Evolutionary conservation across 2,329 filamentous ascomycete genomes (phyloP), one percentile per base, ranked within the genome.

Genomic region (Beauveria pseudobassiana): DNA sequence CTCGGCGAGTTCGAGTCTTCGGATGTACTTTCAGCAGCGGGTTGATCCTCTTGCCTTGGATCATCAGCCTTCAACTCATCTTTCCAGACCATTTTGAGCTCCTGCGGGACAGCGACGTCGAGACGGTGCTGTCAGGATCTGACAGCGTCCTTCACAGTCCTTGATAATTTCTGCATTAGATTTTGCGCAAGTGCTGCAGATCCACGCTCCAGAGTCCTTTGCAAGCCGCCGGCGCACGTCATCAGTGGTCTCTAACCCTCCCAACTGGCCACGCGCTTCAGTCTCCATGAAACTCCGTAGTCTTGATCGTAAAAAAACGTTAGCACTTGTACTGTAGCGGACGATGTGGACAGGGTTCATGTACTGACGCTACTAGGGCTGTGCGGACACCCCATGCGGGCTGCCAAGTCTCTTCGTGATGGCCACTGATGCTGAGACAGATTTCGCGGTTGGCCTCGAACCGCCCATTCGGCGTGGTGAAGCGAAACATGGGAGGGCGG

Each of bases 351-450:
- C 5, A 5, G 24, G 38, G 22, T 42, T 46, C 9, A 26, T 28
- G 43, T 28, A 68, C 73, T 45, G 71, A 78, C 76, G 85, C 85
- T 48, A 87, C 83, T 7, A 99, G 77, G 18, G 95, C 93, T 4
- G 95, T 98, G 63, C 95, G 83, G 10, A 99, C 88, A 0, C 95
- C 95, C 95, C 95, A 99, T 0, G 95, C 95, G 0, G 95, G 95
- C 81, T 97, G 93, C 95, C 95, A 99, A 18, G 91, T 96, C 78
- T 98, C 95, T 74, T 98, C 95, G 76, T 99, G 95, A 75, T 97
- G 93, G 2, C 93, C 93, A 58, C 86, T 90, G 69, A 98, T 99
- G 69, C 86, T 91, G 18, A 99, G 85, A 72, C 95, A 99, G 68
- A 99, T 98, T 78, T 98, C 93, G 66, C 95, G 87, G 73, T 99